A percentile compares a stretch with the other conserved stretches of the same genome.
Conservation (phyloP, 2,329 filamentous ascomycete genomes). For the Pseudopyricularia javanii region DNA sequence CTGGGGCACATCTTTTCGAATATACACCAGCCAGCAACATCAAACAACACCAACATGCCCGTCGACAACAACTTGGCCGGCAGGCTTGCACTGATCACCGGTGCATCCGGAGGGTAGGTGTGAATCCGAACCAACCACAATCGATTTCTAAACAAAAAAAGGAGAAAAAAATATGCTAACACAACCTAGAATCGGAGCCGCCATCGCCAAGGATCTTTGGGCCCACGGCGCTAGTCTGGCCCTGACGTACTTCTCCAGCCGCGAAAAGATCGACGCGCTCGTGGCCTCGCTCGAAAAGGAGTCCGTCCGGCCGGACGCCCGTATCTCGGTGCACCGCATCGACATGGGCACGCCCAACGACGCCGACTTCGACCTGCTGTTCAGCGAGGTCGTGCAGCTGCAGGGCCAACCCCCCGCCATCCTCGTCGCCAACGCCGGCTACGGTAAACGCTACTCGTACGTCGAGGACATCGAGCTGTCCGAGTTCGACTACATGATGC, state of each 20-base stretch:
- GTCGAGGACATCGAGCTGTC: slow-evolving; percentile 48
- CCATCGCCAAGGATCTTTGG: slow-evolving; percentile 19
- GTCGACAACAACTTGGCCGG: not conserved
- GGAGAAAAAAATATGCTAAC: not conserved
- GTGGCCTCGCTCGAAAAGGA: slow-evolving; percentile 11
- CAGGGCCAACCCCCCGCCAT: slow-evolving; percentile 44
- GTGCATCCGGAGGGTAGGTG: slow-evolving; percentile 2
- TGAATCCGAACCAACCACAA: not conserved
- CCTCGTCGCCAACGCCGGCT: slow-evolving; percentile 53
- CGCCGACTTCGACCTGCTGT: slow-evolving; percentile 34
- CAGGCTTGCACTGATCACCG: slow-evolving; percentile 1
- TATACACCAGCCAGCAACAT: not conserved
- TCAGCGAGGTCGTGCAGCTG: slow-evolving; percentile 34
- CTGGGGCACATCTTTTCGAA: not conserved
- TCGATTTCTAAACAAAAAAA: not conserved
- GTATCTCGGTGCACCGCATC: slow-evolving; percentile 40
- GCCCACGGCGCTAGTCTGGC: slow-evolving; percentile 19
- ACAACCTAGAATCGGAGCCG: slow-evolving; percentile 15
- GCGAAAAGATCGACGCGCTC: slow-evolving; percentile 14
- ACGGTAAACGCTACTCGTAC: slow-evolving; percentile 45
- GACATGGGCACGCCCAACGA: slow-evolving; percentile 37
- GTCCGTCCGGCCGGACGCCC: slow-evolving; percentile 10
- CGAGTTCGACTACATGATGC: slow-evolving; percentile 52
- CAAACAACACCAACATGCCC: not conserved
- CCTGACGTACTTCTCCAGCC: slow-evolving; percentile 18